A percentile compares a stretch with the other conserved stretches of the same genome.
Evolutionary conservation across 169 alveolate genomes (phyloP).

Genomic region (Blepharisma undulans): DNA sequence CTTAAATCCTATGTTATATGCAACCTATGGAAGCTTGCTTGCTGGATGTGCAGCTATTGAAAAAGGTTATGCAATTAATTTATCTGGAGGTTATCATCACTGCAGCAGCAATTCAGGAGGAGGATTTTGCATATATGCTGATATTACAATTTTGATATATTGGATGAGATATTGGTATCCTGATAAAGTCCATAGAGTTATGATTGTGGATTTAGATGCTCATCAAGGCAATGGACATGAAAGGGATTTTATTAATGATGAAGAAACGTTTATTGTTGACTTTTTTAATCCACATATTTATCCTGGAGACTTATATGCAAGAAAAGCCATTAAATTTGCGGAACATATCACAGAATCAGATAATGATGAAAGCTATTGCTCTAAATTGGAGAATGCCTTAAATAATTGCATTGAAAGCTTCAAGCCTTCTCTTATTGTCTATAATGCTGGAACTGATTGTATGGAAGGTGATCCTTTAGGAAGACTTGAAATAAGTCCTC

Average conservation of each 20-base stretch:
- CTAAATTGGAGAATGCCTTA: constrained; percentile 16
- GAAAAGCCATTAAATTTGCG: constrained; percentile 48
- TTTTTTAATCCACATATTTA: constrained; percentile 62
- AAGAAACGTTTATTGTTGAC: constrained; percentile 55
- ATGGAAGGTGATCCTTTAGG: constrained; percentile 77
- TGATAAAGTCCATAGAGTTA: constrained; percentile 41
- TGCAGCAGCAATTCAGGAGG: constrained; percentile 55
- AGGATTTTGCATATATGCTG: constrained; percentile 83
- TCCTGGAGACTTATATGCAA: constrained; percentile 74
- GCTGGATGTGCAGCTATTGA: constrained; percentile 66
- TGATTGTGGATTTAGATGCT: constrained; percentile 79
- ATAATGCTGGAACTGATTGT: constrained; percentile 85
- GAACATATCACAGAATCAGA: constrained; percentile 34
- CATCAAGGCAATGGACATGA: constrained; percentile 86
- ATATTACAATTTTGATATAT: constrained; percentile 65
- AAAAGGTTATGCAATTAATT: constrained; percentile 72
- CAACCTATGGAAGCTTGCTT: constrained; percentile 71
- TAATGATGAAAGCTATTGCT: constrained; percentile 45
- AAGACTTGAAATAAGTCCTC: constrained; percentile 38
- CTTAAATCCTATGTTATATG: constrained; percentile 69
- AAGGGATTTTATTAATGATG: constrained; percentile 64
- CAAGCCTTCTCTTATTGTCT: constrained; percentile 68
- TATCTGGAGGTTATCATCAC: constrained; percentile 81
- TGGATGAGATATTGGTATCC: constrained; percentile 52
- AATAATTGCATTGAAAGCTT: constrained; percentile 40